These are phyloP conservation scores for Dalbergia cochinchinensis DNA, from an alignment of 306 rosid species.

Conservation along the genomic window DNA sequence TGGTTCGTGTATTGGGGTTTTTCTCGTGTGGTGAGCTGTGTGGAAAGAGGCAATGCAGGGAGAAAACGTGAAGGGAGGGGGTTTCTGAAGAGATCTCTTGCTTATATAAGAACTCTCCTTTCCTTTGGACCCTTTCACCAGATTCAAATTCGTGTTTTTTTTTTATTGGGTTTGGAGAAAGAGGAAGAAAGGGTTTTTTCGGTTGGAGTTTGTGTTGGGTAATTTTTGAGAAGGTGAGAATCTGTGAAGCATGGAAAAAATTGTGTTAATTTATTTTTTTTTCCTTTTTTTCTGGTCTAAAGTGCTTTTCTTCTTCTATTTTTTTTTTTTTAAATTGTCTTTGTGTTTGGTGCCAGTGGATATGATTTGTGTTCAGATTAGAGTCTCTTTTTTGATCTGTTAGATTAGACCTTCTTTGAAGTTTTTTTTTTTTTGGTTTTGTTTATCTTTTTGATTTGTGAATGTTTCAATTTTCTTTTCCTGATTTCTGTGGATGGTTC, in stretches of 20 bases:
- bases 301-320: background rate
- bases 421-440: background rate
- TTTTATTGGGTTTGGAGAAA: constrained; percentile 26
- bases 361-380: constrained; percentile 36
- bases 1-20: background rate
- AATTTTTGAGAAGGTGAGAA: constrained; percentile 43
- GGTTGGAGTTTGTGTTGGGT: constrained; percentile 3
- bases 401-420: constrained; percentile 4
- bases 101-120: constrained; percentile 35
- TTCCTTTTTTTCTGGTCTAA: background rate
- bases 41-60: constrained; percentile 45
- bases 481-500: constrained; percentile 34
- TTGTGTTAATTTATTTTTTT: background rate
- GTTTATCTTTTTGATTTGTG: constrained; percentile 49
- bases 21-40: constrained; percentile 1
- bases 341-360: constrained; percentile 32
- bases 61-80: background rate
- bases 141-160: constrained; percentile 34
- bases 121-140: background rate
- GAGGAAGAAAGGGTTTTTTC: constrained; percentile 16
- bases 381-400: constrained; percentile 38
- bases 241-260: constrained; percentile 31
- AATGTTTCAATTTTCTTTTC: constrained; percentile 8
- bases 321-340: background rate
- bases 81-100: constrained; percentile 47